phyloP scores from a whole-genome alignment of 2,329 filamentous ascomycete genomes.

The Phaeosphaeria sp. region DNA sequence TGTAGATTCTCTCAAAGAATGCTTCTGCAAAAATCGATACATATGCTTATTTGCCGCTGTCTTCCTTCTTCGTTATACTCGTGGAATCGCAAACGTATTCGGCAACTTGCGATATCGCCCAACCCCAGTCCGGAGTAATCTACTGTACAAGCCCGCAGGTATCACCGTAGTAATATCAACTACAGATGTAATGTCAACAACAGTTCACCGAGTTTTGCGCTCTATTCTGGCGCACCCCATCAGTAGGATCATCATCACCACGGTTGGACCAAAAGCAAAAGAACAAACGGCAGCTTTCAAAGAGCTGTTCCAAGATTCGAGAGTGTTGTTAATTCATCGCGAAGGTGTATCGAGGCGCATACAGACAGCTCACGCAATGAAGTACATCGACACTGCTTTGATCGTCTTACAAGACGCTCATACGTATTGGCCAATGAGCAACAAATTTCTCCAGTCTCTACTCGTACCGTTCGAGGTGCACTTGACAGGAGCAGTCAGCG shows the following conservation, averaged over 20 bases:
- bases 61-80: constrained; percentile 56
- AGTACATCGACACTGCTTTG: constrained; percentile 49
- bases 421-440: constrained; percentile 55
- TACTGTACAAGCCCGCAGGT: constrained; percentile 39
- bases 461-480: constrained; percentile 47
- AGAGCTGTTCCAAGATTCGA: constrained; percentile 42
- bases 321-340: constrained; percentile 17
- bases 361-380: constrained; percentile 55
- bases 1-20: neutral
- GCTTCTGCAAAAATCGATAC: neutral
- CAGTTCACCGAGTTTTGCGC: constrained; percentile 53
- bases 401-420: constrained; percentile 61
- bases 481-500: constrained; percentile 14
- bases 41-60: constrained; percentile 41
- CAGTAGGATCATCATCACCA: constrained; percentile 50
- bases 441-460: constrained; percentile 50
- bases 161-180: constrained; percentile 63
- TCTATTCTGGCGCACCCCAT: constrained; percentile 52
- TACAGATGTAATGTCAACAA: constrained; percentile 51
- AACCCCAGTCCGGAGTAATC: constrained; percentile 19
- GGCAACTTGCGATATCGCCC: constrained; percentile 53
- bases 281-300: constrained; percentile 41
- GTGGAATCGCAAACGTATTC: constrained; percentile 54
- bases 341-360: constrained; percentile 55
- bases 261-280: constrained; percentile 36